Evolutionary conservation across 352 stramenopile species (phyloP), one percentile per base, ranked within the genome.

Genomic region (Phytophthora podocarpi): DNA sequence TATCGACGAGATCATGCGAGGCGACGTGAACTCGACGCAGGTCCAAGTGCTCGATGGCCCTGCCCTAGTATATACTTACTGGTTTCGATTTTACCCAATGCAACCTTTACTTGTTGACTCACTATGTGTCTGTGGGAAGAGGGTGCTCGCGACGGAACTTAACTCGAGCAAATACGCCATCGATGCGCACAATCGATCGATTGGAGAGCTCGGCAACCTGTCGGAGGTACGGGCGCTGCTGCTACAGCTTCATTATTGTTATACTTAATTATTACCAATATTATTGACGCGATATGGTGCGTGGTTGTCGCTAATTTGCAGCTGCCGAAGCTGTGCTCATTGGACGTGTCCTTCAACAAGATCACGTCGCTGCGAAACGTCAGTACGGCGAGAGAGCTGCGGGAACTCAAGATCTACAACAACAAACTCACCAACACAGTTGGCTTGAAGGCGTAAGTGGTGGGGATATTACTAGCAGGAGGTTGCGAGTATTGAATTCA

Each of bases 81-180:
- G 5, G 8, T 1, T 28, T 12, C 5, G 36, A 32, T 15, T 18
- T 5, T 21, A 34, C 12, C 8, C 31, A 7, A 21, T 42, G 30
- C 21, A 35, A 5, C 9, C 24, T 26, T 53, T n/a, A n/a, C n/a
- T n/a, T n/a, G n/a, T n/a, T n/a, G n/a, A n/a, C n/a, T n/a, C 7
- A 15, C 1, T n/a, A 27, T 15, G 24, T 34, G 32, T 42, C 16
- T 16, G 15, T 16, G 18, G n/a, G 10, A 42, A 87, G 75, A 57
- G 40, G 30, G 31, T 53, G 41, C 74, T 93, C 0, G 72, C 67
- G 34, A 74, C 64, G 2, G 82, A 93, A 62, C 74, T 83, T 24
- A 93, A 92, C 55, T 93, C 82, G 36, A 93, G 80, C 69, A 90
- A 91, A 41, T 93, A 76, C 58, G 85, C 69, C 8, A 80, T 94